These are phyloP conservation scores for Mortierella sp. DNA, from an alignment of 371 early-diverging fungal species.

Conservation along the genomic window DNA sequence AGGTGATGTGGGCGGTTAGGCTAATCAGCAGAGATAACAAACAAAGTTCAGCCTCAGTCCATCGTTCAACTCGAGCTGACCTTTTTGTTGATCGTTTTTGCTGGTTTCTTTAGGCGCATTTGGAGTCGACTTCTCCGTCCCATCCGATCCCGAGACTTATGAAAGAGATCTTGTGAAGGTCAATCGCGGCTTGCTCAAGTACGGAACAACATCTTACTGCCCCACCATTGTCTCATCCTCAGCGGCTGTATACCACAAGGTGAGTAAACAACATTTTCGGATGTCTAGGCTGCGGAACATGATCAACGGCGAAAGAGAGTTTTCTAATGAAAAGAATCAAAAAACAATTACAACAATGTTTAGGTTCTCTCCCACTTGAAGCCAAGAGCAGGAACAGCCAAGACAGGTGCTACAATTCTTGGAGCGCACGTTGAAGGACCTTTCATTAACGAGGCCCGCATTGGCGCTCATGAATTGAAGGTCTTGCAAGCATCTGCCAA, in stretches of 20 bases:
- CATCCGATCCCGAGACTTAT: constrained; percentile 60
- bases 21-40: not conserved
- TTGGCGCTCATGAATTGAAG: constrained; percentile 83
- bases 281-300: too few species aligned
- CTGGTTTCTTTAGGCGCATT: constrained; percentile 67
- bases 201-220: constrained; percentile 86
- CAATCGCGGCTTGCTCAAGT: constrained; percentile 78
- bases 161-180: constrained; percentile 69
- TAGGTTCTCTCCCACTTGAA: constrained; percentile 76
- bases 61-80: constrained; percentile 1
- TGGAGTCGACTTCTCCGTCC: constrained; percentile 86
- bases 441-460: constrained; percentile 78
- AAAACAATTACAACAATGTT: not conserved
- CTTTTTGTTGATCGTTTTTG: not conserved
- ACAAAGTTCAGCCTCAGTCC: too few species aligned
- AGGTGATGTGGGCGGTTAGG: not conserved
- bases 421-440: constrained; percentile 91
- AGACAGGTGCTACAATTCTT: constrained; percentile 82
- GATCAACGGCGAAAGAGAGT: not conserved
- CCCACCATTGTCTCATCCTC: constrained; percentile 87
- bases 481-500: constrained; percentile 70
- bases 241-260: constrained; percentile 79
- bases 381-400: constrained; percentile 74
- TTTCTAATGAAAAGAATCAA: not conserved
- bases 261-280: constrained; percentile 33